Evolutionary conservation across 2,329 filamentous ascomycete genomes (phyloP).

Genomic region (Basipetospora chlamydospora): DNA sequence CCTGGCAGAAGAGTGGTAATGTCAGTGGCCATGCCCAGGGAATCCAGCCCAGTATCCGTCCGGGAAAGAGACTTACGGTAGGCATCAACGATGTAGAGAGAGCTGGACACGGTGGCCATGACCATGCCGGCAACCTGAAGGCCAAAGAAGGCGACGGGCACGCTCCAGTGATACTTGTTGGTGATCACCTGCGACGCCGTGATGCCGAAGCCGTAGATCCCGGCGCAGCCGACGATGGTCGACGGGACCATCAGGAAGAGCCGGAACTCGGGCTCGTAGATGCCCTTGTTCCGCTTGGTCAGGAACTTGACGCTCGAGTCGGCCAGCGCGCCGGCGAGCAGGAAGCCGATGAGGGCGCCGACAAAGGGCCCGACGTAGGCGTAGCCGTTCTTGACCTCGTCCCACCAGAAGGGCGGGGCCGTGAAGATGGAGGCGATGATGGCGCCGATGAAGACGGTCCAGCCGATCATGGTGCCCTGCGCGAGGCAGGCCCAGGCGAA

Average conservation of each 20-base stretch:
- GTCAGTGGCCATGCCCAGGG: conserved; percentile 2
- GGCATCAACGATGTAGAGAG: conserved; percentile 83
- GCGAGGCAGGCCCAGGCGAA: conserved; percentile 69
- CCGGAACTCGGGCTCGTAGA: conserved; percentile 86
- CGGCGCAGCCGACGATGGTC: conserved; percentile 60
- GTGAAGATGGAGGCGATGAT: conserved; percentile 73
- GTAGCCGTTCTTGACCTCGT: conserved; percentile 70
- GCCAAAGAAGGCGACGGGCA: conserved; percentile 69
- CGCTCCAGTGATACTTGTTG: conserved; percentile 50
- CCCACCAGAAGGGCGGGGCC: conserved; percentile 67
- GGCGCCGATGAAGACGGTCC: conserved; percentile 86
- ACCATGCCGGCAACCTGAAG: conserved; percentile 84
- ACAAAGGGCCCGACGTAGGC: conserved; percentile 76
- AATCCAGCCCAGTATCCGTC: not conserved
- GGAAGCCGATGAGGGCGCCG: conserved; percentile 65
- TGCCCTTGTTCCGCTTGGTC: conserved; percentile 60
- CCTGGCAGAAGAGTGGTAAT: conserved; percentile 20
- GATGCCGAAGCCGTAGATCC: conserved; percentile 73
- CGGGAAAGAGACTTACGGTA: conserved; percentile 47
- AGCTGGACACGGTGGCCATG: conserved; percentile 71
- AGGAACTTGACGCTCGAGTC: conserved; percentile 59
- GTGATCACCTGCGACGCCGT: conserved; percentile 45
- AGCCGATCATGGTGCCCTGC: conserved; percentile 83
- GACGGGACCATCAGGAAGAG: conserved; percentile 73
- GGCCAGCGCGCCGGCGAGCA: conserved; percentile 57